Percentiles rank a stretch among this genome's conserved stretches.
These are phyloP conservation scores for Fusarium solani-melongenae DNA, from an alignment of 2,329 filamentous ascomycete species.

Conservation along the genomic window DNA sequence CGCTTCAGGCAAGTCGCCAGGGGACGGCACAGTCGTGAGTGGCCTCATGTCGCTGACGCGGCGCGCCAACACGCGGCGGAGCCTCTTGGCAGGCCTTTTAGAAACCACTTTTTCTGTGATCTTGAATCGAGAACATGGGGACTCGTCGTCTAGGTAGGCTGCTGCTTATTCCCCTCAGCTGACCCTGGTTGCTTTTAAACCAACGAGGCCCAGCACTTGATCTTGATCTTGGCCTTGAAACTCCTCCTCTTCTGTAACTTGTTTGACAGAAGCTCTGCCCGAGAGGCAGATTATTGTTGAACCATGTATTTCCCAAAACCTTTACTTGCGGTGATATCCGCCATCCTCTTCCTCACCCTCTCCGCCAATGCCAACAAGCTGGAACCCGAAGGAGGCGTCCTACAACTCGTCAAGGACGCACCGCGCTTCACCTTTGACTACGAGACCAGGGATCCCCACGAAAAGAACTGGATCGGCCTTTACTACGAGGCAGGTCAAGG, in stretches of 20 bases:
- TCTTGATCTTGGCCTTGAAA: not conserved
- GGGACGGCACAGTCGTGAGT: not conserved
- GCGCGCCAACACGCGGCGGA: not conserved
- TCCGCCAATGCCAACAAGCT: not conserved
- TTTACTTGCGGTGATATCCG: not conserved
- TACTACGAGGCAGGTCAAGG: slow-evolving; percentile 46
- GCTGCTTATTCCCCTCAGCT: not conserved
- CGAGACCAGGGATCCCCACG: slow-evolving; percentile 38
- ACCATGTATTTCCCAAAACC: not conserved
- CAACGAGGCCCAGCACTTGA: not conserved
- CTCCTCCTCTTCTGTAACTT: not conserved
- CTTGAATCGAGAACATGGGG: not conserved
- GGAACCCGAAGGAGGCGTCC: not conserved
- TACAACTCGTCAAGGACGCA: not conserved
- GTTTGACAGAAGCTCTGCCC: not conserved
- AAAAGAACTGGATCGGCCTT: slow-evolving; percentile 53
- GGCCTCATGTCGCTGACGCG: slow-evolving; percentile 1
- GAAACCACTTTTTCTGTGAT: not conserved
- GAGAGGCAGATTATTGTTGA: not conserved
- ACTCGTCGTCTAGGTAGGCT: not conserved
- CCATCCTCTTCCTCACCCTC: not conserved
- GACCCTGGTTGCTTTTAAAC: not conserved
- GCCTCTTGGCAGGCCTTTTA: not conserved
- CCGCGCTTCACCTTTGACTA: slow-evolving; percentile 47
- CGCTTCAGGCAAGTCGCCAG: not conserved